Conservation (phyloP, 352 stramenopile genomes). For the Phytopythium vexans region DNA sequence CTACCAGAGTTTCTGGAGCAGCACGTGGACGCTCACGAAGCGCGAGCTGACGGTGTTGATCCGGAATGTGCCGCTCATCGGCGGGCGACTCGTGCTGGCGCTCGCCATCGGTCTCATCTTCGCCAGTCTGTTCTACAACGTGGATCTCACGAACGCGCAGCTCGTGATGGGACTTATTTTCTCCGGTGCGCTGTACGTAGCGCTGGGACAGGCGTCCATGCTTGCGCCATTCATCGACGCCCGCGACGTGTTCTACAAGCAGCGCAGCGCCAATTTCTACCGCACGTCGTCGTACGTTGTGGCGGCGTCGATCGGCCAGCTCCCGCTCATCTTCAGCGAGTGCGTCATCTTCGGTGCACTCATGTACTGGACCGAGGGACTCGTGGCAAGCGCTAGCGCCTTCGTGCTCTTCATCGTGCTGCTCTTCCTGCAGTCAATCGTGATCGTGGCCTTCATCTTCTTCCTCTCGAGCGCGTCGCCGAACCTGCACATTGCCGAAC, state of each 20-base stretch:
- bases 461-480: slow-evolving; percentile 36
- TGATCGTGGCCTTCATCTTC: slow-evolving; percentile 51
- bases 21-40: slow-evolving; percentile 41
- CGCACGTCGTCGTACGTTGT: slow-evolving; percentile 80
- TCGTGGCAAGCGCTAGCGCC: slow-evolving; percentile 36
- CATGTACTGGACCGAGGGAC: slow-evolving; percentile 85
- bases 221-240: slow-evolving; percentile 79
- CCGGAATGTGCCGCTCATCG: slow-evolving; percentile 47
- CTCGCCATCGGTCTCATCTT: slow-evolving; percentile 57
- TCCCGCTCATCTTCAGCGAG: slow-evolving; percentile 64
- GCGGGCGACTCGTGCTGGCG: slow-evolving; percentile 42
- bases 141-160: slow-evolving; percentile 43
- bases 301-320: slow-evolving; percentile 37
- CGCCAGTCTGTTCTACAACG: slow-evolving; percentile 46
- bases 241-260: slow-evolving; percentile 85
- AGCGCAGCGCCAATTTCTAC: slow-evolving; percentile 86
- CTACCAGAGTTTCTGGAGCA: slow-evolving; percentile 36
- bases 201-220: slow-evolving; percentile 70
- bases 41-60: slow-evolving; percentile 74
- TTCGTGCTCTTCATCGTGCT: slow-evolving; percentile 77
- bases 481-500: slow-evolving; percentile 48
- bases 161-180: slow-evolving; percentile 84
- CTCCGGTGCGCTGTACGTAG: slow-evolving; percentile 76
- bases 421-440: slow-evolving; percentile 59
- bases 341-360: slow-evolving; percentile 80